Percentiles rank a stretch among this genome's conserved stretches.
Evolutionary conservation across 257 asterid genomes (phyloP).

Genomic region (Solanum habrochaites): DNA sequence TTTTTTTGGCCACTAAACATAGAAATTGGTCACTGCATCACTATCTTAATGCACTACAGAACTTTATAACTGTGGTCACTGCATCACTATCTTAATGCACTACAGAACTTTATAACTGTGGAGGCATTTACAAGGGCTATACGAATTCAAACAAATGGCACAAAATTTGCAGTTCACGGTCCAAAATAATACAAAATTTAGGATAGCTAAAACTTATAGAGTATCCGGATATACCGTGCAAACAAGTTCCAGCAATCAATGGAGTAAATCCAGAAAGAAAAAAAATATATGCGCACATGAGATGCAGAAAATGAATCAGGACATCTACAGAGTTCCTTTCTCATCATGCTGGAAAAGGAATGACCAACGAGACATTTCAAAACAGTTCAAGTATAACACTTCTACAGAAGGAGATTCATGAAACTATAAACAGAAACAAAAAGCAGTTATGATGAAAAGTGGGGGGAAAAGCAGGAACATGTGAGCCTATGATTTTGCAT

Average conservation of each 20-base stretch:
- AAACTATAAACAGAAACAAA: background rate
- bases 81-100: background rate
- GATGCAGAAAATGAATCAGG: background rate
- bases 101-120: background rate
- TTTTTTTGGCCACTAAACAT: background rate
- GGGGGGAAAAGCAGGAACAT: background rate
- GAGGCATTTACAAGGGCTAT: background rate
- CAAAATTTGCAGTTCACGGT: background rate
- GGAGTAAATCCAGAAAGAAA: background rate
- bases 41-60: background rate
- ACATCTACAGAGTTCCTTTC: background rate
- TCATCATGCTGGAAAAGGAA: background rate
- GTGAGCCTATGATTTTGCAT: background rate
- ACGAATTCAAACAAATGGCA: background rate
- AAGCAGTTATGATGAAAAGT: background rate
- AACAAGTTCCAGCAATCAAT: background rate
- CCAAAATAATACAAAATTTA: background rate
- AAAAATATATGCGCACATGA: background rate
- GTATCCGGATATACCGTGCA: background rate
- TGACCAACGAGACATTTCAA: background rate
- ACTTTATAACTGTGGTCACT: background rate
- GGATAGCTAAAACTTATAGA: background rate
- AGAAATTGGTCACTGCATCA: background rate
- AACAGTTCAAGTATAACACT: background rate
- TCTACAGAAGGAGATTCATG: background rate